phyloP scores from a whole-genome alignment of 345 rosid genomes.

The Gossypium rotundifolium region DNA sequence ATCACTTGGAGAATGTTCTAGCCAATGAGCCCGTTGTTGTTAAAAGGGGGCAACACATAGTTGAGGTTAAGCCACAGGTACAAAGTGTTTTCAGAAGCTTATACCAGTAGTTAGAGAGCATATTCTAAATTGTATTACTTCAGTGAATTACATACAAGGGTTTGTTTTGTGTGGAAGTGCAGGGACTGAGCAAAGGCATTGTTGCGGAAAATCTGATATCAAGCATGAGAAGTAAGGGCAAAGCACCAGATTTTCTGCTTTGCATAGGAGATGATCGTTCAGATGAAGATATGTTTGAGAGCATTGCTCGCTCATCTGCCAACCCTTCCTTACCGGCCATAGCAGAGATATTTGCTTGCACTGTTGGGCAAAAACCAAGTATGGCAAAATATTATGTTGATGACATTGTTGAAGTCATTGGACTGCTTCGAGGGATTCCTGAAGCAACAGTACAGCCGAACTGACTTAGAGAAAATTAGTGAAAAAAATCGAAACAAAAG shows the following conservation, averaged over 20 bases:
- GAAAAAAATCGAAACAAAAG: neutral
- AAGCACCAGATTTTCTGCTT: slow-evolving; percentile 59
- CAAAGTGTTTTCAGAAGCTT: neutral
- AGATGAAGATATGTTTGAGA: slow-evolving; percentile 85
- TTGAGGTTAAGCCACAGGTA: slow-evolving; percentile 96
- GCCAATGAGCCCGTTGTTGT: slow-evolving; percentile 84
- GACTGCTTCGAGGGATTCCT: slow-evolving; percentile 53
- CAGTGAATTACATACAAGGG: neutral
- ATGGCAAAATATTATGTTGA: slow-evolving; percentile 80
- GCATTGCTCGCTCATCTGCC: slow-evolving; percentile 31
- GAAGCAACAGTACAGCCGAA: slow-evolving; percentile 24
- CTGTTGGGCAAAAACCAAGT: slow-evolving; percentile 86
- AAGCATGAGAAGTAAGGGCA: slow-evolving; percentile 39
- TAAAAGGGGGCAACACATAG: slow-evolving; percentile 71
- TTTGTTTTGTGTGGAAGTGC: slow-evolving; percentile 12
- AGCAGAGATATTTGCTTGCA: slow-evolving; percentile 62
- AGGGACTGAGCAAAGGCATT: slow-evolving; percentile 77
- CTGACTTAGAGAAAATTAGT: neutral
- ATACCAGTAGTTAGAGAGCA: neutral
- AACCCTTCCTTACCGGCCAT: slow-evolving; percentile 38
- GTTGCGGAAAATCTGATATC: slow-evolving; percentile 60
- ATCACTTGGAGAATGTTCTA: slow-evolving; percentile 80
- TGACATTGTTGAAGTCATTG: slow-evolving; percentile 53
- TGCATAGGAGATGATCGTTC: slow-evolving; percentile 84
- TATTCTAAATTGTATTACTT: neutral